These are phyloP conservation scores for Phialemoniopsis sp. DNA, from an alignment of 2,329 filamentous ascomycete genomes.

Conservation along the genomic window DNA sequence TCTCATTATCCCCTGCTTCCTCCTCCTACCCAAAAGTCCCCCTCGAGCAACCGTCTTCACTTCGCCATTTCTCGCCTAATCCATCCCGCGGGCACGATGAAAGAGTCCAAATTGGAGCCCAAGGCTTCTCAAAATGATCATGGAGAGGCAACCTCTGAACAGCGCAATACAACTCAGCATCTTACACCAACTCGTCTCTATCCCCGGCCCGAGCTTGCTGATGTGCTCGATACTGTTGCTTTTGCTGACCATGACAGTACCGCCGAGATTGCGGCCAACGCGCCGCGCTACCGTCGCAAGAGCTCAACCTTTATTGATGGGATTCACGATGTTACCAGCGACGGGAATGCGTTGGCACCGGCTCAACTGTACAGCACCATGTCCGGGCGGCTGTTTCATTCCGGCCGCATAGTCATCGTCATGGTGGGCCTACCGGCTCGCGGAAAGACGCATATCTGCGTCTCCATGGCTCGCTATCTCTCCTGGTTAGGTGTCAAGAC, in stretches of 20 bases:
- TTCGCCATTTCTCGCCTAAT: too few species aligned
- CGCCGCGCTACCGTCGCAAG: slow-evolving; percentile 82
- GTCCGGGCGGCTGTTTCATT: slow-evolving; percentile 94
- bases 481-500: slow-evolving; percentile 97
- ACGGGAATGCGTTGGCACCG: slow-evolving; percentile 71
- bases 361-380: slow-evolving; percentile 98
- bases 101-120: too few species aligned
- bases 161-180: too few species aligned
- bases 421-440: slow-evolving; percentile 93
- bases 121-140: too few species aligned
- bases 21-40: too few species aligned
- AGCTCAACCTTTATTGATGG: slow-evolving; percentile 97
- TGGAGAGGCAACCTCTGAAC: too few species aligned
- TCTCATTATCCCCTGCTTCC: too few species aligned
- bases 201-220: slow-evolving; percentile 8
- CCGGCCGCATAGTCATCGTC: slow-evolving; percentile 92
- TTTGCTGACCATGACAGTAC: slow-evolving; percentile 53
- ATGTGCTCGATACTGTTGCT: slow-evolving; percentile 6
- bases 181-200: not conserved
- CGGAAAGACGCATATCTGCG: slow-evolving; percentile 96
- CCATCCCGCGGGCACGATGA: too few species aligned
- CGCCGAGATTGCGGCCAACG: slow-evolving; percentile 86
- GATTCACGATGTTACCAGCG: slow-evolving; percentile 88
- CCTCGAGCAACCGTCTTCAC: too few species aligned
- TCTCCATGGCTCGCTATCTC: slow-evolving; percentile 90